Conservation (phyloP, 2,329 filamentous ascomycete genomes). For the Juglanconis oblonga region DNA sequence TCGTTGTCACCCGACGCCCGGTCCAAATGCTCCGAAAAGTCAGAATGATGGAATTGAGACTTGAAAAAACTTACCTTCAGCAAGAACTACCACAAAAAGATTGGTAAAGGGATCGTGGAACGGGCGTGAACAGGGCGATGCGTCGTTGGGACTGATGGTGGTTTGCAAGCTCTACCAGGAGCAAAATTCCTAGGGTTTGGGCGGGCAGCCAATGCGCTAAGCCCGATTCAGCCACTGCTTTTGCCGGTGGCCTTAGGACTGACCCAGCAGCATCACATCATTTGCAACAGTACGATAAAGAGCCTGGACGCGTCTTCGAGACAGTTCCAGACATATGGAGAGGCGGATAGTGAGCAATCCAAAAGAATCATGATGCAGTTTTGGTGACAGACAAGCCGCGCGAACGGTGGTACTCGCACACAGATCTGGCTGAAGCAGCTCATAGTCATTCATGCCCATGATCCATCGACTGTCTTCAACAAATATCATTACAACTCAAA, state of each 20-base stretch:
- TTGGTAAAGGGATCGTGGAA: constrained; percentile 4
- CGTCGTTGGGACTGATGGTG: constrained; percentile 2
- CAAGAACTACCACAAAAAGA: constrained; percentile 4
- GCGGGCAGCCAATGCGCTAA: constrained; percentile 35
- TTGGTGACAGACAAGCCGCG: not conserved
- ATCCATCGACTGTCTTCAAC: constrained; percentile 22
- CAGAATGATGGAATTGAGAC: not conserved
- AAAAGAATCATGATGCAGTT: not conserved
- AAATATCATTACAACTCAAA: constrained; percentile 24
- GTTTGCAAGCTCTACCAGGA: constrained; percentile 14
- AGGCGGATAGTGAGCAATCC: not conserved
- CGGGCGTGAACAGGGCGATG: constrained; percentile 13
- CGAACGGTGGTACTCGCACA: not conserved
- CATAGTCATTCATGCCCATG: not conserved
- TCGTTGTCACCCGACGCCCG: not conserved
- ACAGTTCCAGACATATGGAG: not conserved
- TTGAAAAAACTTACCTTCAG: constrained; percentile 10
- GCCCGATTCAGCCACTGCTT: constrained; percentile 34
- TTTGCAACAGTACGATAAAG: not conserved
- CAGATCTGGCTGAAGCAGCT: not conserved
- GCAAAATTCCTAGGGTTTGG: constrained; percentile 37
- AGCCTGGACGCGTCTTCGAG: not conserved
- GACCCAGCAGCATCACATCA: not conserved
- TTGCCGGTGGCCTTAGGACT: not conserved
- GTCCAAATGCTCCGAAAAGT: not conserved